phyloP scores from a whole-genome alignment of 1,139 yeast genomes.

The Protomyces lactucae-debilis region DNA sequence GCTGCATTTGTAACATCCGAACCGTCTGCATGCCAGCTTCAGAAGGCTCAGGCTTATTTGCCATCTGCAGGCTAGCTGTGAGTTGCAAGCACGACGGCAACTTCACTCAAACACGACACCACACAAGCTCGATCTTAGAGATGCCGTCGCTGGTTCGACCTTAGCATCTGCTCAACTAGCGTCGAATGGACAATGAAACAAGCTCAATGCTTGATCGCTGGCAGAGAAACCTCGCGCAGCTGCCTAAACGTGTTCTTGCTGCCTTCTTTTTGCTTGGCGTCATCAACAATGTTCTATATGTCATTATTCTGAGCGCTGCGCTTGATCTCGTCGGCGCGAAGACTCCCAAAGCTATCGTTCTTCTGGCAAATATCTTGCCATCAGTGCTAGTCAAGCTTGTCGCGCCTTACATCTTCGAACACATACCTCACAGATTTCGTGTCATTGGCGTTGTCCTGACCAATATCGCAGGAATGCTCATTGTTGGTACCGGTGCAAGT shows the following conservation, averaged over 20 bases:
- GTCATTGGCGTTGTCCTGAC: constrained; percentile 53
- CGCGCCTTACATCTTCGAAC: constrained; percentile 50
- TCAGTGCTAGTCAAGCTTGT: constrained; percentile 63
- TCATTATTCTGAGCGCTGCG: constrained; percentile 55
- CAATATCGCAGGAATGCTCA: constrained; percentile 71
- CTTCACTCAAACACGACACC: too few relatives aligned
- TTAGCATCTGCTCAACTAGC: too few relatives aligned
- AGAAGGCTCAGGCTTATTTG: too few relatives aligned
- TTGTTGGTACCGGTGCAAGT: constrained; percentile 50
- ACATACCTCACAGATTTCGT: constrained; percentile 40
- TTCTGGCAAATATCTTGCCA: constrained; percentile 82
- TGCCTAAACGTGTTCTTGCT: constrained; percentile 35
- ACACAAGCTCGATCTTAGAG: too few relatives aligned
- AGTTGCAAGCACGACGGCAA: too few relatives aligned
- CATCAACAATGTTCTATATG: constrained; percentile 81
- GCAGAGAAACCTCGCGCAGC: neutral
- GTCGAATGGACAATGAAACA: too few relatives aligned
- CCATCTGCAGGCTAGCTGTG: too few relatives aligned
- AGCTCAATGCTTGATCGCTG: neutral
- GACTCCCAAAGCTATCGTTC: constrained; percentile 79
- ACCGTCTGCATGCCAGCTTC: too few relatives aligned
- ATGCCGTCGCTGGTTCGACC: too few relatives aligned
- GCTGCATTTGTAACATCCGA: too few relatives aligned
- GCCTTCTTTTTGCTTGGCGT: constrained; percentile 82
- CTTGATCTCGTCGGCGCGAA: constrained; percentile 72